Conservation (phyloP, 306 rosid species). For the Gynostemma pentaphyllum region DNA sequence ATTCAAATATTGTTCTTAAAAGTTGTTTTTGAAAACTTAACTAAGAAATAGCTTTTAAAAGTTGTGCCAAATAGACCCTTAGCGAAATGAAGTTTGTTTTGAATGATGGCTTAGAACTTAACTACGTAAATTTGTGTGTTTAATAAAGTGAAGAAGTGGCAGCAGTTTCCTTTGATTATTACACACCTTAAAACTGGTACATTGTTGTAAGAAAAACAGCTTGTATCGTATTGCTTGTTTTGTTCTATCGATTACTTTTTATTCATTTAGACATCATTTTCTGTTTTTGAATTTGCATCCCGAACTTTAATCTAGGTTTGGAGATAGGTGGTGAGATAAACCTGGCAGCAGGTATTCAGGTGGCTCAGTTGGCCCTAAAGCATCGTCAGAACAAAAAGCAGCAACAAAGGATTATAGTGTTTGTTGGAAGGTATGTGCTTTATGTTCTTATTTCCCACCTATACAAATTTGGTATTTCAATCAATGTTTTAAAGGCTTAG, state of each 20-base stretch:
- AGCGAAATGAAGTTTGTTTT: not conserved
- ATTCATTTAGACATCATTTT: not conserved
- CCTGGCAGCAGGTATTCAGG: slow-evolving; percentile 91
- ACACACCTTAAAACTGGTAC: not conserved
- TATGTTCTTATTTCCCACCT: not conserved
- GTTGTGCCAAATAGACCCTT: too few species aligned
- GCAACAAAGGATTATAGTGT: slow-evolving; percentile 90
- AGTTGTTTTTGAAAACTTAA: too few species aligned
- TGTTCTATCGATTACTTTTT: not conserved
- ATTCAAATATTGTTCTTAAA: too few species aligned
- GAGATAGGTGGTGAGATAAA: slow-evolving; percentile 94
- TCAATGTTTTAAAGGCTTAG: not conserved
- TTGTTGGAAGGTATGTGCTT: slow-evolving; percentile 64
- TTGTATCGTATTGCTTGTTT: not conserved
- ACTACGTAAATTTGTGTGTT: not conserved
- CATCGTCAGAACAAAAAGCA: slow-evolving; percentile 97
- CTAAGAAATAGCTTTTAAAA: too few species aligned
- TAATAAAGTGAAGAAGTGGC: not conserved
- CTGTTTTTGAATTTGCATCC: not conserved
- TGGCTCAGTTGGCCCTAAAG: slow-evolving; percentile 94
- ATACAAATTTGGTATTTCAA: not conserved
- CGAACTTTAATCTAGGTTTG: slow-evolving; percentile 38
- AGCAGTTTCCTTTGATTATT: not conserved
- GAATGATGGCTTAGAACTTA: not conserved
- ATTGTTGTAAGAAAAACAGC: not conserved